A percentile compares a stretch with the other conserved stretches of the same genome.
Conservation (phyloP, 2,329 filamentous ascomycete genomes). For the Allantophomopsis lycopodina region DNA sequence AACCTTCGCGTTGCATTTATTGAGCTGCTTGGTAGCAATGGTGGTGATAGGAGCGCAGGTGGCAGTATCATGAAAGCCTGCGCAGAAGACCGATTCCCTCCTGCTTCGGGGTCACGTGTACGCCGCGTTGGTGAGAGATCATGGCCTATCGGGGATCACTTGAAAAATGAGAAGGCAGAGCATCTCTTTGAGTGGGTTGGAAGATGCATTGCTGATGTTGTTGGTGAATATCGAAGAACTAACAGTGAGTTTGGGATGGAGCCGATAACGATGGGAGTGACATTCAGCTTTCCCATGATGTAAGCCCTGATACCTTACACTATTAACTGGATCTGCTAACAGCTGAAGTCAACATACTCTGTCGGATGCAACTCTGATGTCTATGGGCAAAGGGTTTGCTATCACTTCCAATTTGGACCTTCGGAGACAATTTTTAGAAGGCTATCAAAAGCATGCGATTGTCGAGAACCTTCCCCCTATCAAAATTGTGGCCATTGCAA, state of each 20-base stretch:
- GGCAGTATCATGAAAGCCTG: slow-evolving; percentile 2
- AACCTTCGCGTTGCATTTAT: slow-evolving; percentile 58
- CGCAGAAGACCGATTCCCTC: neutral
- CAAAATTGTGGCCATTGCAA: slow-evolving; percentile 63
- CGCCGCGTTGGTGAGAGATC: slow-evolving; percentile 47
- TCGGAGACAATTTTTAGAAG: slow-evolving; percentile 40
- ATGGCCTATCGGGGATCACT: slow-evolving; percentile 60
- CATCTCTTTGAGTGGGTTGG: slow-evolving; percentile 75
- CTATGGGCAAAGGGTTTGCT: slow-evolving; percentile 60
- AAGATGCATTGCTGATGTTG: slow-evolving; percentile 59
- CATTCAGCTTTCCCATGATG: slow-evolving; percentile 59
- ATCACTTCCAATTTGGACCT: slow-evolving; percentile 47
- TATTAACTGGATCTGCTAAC: slow-evolving; percentile 5
- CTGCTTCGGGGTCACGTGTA: slow-evolving; percentile 6
- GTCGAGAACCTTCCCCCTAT: slow-evolving; percentile 43
- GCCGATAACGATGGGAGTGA: slow-evolving; percentile 41
- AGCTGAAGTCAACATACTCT: slow-evolving; percentile 36
- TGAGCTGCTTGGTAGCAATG: slow-evolving; percentile 33
- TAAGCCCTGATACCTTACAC: slow-evolving; percentile 5
- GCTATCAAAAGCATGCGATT: slow-evolving; percentile 38
- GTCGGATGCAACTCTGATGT: slow-evolving; percentile 47
- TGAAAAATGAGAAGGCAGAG: slow-evolving; percentile 63
- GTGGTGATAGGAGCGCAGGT: neutral
- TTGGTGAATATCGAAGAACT: slow-evolving; percentile 37
- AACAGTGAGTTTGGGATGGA: slow-evolving; percentile 25